Evolutionary conservation across 768 basidiomycete species (phyloP), one percentile per base, ranked within the genome.

Genomic region (Hysterangium stoloniferum): DNA sequence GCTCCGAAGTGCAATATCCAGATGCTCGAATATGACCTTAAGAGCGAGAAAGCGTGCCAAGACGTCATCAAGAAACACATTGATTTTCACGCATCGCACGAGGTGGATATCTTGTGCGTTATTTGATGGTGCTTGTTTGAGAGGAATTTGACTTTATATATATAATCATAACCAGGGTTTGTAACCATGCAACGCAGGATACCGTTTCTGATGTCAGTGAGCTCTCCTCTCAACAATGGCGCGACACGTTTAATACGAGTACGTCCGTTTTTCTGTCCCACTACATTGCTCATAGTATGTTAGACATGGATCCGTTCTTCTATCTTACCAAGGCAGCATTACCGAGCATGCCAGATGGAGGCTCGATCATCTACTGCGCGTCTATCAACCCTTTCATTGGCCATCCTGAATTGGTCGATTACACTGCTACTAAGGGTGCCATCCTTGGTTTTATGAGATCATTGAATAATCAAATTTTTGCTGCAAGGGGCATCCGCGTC

Each of bases 391-490:
- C 64, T 13, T 68, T 67, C 43, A 62, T 72, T 28, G 73, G 72
- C 0, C 71, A 74, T 46, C 69, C 69, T 5, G 68, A 73, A 53
- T 64, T 79, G 20, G 58, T 78, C 33, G 77, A 79, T 62, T 79
- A 77, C 62, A 76, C 76, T 13, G 60, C 74, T 6, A 77, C 77
- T 24, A 78, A 78, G 59, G 77, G 77, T 8, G 72, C 75, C 7
- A 73, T 77, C 52, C 65, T 76, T 45, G 67, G 59, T 12, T 75
- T 76, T 60, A 70, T 71, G 44, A 62, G 76, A 24, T 71, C 69
- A 0, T 61, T 78, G 48, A 70, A 67, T 45, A 78, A 77, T 59
- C 74, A 77, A 59, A 66, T 77, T 33, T 70, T 77, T 35, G 70
- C 71, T 48, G 67, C 71, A 53, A 74, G 71, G 59, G 69, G 68